These are phyloP conservation scores for Centaurea solstitialis DNA, from an alignment of 129 eudicot genomes.

Conservation along the genomic window DNA sequence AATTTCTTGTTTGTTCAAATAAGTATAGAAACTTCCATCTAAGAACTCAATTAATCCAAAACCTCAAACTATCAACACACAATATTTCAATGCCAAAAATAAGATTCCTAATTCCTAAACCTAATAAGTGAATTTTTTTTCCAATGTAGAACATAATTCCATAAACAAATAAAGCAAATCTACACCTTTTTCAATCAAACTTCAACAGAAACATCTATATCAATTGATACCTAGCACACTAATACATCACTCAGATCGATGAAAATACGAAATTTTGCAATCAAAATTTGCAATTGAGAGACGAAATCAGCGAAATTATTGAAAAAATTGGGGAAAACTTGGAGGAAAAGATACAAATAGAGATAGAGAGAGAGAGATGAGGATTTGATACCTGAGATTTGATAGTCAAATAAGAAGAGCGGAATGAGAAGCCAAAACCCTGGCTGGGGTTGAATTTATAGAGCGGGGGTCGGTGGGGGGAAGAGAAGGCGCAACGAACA, in stretches of 20 bases:
- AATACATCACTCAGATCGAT: not conserved
- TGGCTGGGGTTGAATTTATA: constrained; percentile 8
- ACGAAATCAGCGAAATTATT: not conserved
- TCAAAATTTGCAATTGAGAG: not conserved
- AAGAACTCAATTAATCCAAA: not conserved
- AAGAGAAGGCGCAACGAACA: constrained; percentile 10
- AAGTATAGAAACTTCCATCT: not conserved
- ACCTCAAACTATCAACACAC: not conserved
- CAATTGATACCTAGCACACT: not conserved
- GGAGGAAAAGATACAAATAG: not conserved
- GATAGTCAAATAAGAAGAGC: constrained; percentile 29
- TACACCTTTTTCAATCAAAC: not conserved
- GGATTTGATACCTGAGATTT: constrained; percentile 26
- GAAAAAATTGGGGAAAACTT: not conserved
- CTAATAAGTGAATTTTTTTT: not conserved
- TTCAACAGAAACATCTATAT: not conserved
- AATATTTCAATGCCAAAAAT: not conserved
- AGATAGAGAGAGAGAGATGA: not conserved
- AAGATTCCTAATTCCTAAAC: not conserved
- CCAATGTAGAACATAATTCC: not conserved
- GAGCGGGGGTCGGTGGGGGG: not conserved
- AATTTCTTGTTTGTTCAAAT: not conserved
- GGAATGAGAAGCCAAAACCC: not conserved
- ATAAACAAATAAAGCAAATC: not conserved
- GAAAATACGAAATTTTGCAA: too few relatives aligned